Base-by-base conservation (phyloP, 1,284 basidiomycete genomes). In the Ustilago crameri region DNA sequence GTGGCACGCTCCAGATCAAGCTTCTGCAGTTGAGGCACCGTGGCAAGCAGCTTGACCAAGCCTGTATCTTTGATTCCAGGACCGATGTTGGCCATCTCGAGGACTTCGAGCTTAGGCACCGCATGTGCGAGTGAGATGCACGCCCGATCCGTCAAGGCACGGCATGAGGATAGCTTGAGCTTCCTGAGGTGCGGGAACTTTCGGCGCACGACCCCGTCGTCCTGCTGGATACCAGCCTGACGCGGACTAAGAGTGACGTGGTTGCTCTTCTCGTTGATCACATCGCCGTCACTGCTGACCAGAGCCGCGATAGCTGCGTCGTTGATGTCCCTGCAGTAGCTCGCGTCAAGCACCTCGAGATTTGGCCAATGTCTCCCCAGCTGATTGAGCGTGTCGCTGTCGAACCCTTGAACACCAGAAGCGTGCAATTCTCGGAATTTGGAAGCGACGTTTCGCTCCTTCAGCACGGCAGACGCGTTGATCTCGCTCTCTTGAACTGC, bases 1-100 rank as follows among this genome's bases (percentile, higher is more conserved):
- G 84, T 85, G 3, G 91, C 91, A 64, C 92, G 90, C 81, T 96
- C 95, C 30, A 97, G 84, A 80, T 97, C 95, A 42, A 97, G 84
- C 51, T 88, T 88, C 51, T 89, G 86, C 48, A 97, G 88, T 58
- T 86, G 81, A 0, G 91, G 91, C 7, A 89, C 90, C 10, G 90
- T 91, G 43, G 85, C 83, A 35, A 96, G 84, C 18, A 96, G 86
- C 42, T 86, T 86, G n/a, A 91, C 85, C 9, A 96, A 83, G 3
- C 91, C 91, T 2, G 87, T 87, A 63, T 92, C 89, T 62, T 87
- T 87, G 34, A 64, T 15, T 20, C 34, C 54, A 20, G 58, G 23
- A 9, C 72, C 67, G 15, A 93, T 88, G 8, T 90, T 89, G 1
- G 91, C 91, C 58, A 95, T 82, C 84, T 97, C 93, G 35, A 96